phyloP scores from a whole-genome alignment of 768 basidiomycete species.

The Termitomyces bulborhizus region DNA sequence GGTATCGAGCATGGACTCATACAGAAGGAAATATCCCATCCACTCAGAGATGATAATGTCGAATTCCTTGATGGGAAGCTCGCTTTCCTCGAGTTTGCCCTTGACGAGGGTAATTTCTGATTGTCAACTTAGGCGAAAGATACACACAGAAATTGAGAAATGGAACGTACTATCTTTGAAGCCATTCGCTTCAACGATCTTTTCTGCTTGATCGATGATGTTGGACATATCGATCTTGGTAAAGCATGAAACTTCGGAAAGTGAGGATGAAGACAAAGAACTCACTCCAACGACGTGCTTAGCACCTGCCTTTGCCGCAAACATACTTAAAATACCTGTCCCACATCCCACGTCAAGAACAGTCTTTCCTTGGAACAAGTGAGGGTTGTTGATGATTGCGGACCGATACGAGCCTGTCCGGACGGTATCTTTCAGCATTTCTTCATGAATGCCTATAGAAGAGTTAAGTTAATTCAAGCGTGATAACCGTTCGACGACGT shows the following conservation, averaged over 20 bases:
- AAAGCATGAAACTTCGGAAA: constrained; percentile 10
- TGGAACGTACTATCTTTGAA: constrained; percentile 80
- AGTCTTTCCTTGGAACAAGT: constrained; percentile 94
- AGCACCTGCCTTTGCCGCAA: constrained; percentile 94
- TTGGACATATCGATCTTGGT: constrained; percentile 98
- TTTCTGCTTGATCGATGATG: constrained; percentile 98
- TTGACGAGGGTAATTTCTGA: constrained; percentile 92
- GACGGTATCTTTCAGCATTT: constrained; percentile 97
- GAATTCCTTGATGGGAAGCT: constrained; percentile 84
- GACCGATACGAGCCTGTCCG: constrained; percentile 93
- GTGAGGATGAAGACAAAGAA: constrained; percentile 10
- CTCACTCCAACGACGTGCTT: constrained; percentile 88
- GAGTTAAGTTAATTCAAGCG: background rate
- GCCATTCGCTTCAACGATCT: constrained; percentile 94
- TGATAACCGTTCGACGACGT: constrained; percentile 16
- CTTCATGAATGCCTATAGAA: constrained; percentile 86
- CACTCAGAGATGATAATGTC: constrained; percentile 99
- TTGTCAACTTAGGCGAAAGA: constrained; percentile 1
- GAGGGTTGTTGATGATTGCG: constrained; percentile 90
- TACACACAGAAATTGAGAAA: constrained; percentile 1
- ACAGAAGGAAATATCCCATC: constrained; percentile 99
- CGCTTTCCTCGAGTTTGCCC: constrained; percentile 93
- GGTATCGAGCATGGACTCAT: constrained; percentile 99
- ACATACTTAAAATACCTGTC: constrained; percentile 97
- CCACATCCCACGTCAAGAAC: constrained; percentile 99